These are phyloP conservation scores for Persicaria tinctoria DNA, from an alignment of 148 eudicot genomes.

Conservation along the genomic window DNA sequence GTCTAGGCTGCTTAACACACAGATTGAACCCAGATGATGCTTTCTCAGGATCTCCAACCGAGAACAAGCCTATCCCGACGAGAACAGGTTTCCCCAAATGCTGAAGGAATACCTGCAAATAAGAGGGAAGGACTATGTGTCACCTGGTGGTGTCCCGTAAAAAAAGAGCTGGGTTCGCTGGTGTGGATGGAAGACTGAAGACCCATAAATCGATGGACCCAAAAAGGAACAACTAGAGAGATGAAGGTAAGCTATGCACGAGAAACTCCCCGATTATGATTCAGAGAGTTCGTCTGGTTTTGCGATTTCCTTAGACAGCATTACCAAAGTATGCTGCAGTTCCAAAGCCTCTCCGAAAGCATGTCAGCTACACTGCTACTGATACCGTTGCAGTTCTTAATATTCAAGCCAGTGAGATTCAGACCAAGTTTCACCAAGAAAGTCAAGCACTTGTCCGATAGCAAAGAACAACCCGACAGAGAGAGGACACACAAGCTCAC, in stretches of 20 bases:
- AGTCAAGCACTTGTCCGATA: constrained; percentile 60
- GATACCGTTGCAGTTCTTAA: constrained; percentile 57
- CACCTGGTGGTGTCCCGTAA: constrained; percentile 36
- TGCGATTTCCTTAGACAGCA: background rate
- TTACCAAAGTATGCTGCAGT: constrained; percentile 67
- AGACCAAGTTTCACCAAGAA: constrained; percentile 51
- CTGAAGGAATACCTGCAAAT: constrained; percentile 39
- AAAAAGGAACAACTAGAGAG: constrained; percentile 28
- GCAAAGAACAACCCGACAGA: constrained; percentile 44
- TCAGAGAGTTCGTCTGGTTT: background rate
- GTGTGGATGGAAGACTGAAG: constrained; percentile 16
- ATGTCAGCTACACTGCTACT: constrained; percentile 40
- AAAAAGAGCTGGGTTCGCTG: constrained; percentile 29
- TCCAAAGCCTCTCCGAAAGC: constrained; percentile 44
- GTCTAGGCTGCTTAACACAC: constrained; percentile 19
- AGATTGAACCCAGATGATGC: constrained; percentile 16
- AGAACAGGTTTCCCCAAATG: constrained; percentile 45
- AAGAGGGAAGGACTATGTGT: constrained; percentile 22
- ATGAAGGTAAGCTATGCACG: constrained; percentile 21
- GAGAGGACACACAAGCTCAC: constrained; percentile 44
- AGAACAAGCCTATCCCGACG: constrained; percentile 19
- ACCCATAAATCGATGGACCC: constrained; percentile 47
- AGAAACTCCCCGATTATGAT: background rate
- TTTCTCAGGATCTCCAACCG: constrained; percentile 17
- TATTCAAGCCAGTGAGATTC: constrained; percentile 60